Evolutionary conservation across 2,329 filamentous ascomycete genomes (phyloP), one percentile per base, ranked within the genome.

Genomic region (Monosporascus sp.): DNA sequence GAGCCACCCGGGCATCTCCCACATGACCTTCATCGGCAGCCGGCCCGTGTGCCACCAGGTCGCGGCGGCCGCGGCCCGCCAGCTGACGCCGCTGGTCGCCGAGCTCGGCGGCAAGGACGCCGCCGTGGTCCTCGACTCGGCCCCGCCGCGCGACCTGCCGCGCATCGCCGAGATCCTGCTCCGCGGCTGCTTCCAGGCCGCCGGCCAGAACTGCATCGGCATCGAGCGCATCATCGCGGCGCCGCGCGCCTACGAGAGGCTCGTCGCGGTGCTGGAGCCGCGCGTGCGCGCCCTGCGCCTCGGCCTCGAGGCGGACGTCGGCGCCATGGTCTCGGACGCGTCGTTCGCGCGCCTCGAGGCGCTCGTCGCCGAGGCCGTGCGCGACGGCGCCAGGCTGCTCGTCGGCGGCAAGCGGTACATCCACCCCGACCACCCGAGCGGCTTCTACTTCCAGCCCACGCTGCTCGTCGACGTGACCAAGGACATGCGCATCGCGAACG

Each of bases 21-120:
- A 99, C 70, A 79, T 99, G 59, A 97, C 94, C 18, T 99, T 99
- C 73, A 97, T 99, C 68, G 94, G 94, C 58, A 96, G 90, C 48
- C 83, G 87, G 48, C 81, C 87, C 1, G 88, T 97, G 11, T 94
- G 92, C 18, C 89, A 94, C 70, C 83, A 90, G 62, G 94, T 99
- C 43, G 92, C 90, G 59, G 84, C 85, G 54, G 91, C 88, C 4
- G 92, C 94, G 14, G 89, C 94, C 27, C 91, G 88, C 70, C 79
- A 83, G 18, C 79, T 99, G n/a, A 97, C 84, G 3, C 93, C 93
- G 5, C 82, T 97, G 2, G 87, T 91, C 43, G 88, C 95, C 22
- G 94, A 99, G 72, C 81, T 99, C 1, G 94, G 94, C 51, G 94
- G 94, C 47, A 99, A 99, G 68, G 94, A 99, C 68, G 89, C 94